Percentiles rank a stretch among this genome's conserved stretches.
Evolutionary conservation across 352 stramenopile species (phyloP).

Genomic region (Phytophthora niederhauseri): DNA sequence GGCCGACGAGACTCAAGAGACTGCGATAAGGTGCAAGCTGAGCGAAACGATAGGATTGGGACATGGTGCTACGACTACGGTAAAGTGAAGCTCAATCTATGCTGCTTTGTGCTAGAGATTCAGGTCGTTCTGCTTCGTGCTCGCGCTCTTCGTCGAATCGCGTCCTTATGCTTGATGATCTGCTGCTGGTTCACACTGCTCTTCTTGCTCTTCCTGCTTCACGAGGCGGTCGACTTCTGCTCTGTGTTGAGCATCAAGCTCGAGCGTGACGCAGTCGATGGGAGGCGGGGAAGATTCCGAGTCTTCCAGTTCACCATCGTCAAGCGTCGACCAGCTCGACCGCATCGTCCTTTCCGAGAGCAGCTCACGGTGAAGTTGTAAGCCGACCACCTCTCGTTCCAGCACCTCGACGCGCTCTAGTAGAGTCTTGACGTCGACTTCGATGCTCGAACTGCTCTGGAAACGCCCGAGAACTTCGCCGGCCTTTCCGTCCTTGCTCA

Average conservation of each 20-base stretch:
- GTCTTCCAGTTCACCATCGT: neutral
- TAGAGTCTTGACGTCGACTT: constrained; percentile 12
- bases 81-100: too few relatives aligned
- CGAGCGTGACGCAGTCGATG: neutral
- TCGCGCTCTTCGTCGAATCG: too few relatives aligned
- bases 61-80: too few relatives aligned
- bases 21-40: constrained; percentile 25
- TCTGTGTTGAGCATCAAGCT: neutral
- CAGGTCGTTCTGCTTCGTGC: too few relatives aligned
- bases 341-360: constrained; percentile 6
- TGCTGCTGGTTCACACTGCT: too few relatives aligned
- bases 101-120: too few relatives aligned
- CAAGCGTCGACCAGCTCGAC: constrained; percentile 4
- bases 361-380: constrained; percentile 19
- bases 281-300: neutral
- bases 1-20: constrained; percentile 42
- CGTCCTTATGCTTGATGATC: too few relatives aligned
- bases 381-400: constrained; percentile 25
- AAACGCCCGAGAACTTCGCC: neutral
- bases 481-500: neutral
- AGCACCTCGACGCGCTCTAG: constrained; percentile 29
- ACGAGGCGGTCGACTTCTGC: constrained; percentile 6
- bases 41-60: neutral
- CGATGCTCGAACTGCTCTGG: constrained; percentile 1
- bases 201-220: neutral